Percentiles rank a stretch among this genome's conserved stretches.
Conservation (phyloP, 2,329 filamentous ascomycete genomes). For the Geosmithia putterillii region DNA sequence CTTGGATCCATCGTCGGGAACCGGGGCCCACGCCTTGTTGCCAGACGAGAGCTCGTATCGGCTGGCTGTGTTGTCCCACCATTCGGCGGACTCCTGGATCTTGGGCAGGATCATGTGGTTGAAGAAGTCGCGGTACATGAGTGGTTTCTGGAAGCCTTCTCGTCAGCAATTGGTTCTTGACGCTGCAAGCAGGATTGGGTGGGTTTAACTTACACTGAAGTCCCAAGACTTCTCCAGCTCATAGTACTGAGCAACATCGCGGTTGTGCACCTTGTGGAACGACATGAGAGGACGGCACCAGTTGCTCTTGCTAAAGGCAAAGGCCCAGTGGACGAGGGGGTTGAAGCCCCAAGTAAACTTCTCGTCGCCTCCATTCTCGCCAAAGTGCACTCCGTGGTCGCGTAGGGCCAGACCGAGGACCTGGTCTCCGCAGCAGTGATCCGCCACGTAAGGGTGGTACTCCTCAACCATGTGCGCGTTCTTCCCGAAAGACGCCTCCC, state of each 20-base stretch:
- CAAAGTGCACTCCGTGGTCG: slow-evolving; percentile 9
- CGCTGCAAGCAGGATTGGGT: too few relatives aligned
- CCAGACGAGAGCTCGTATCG: slow-evolving; percentile 9
- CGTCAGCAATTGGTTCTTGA: too few relatives aligned
- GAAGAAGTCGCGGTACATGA: slow-evolving; percentile 12
- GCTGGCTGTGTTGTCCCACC: slow-evolving; percentile 12
- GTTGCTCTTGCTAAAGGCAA: slow-evolving; percentile 9
- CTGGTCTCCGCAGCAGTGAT: slow-evolving; percentile 13
- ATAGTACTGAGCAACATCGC: slow-evolving; percentile 10
- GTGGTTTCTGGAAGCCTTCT: slow-evolving; percentile 8
- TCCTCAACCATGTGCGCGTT: slow-evolving; percentile 8
- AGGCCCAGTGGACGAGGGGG: slow-evolving; percentile 10
- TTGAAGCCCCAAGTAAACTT: slow-evolving; percentile 13
- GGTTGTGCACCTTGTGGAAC: slow-evolving; percentile 12
- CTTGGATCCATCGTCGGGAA: slow-evolving; percentile 4
- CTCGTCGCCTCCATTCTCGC: slow-evolving; percentile 11
- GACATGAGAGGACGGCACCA: slow-evolving; percentile 12
- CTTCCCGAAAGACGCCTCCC: slow-evolving; percentile 10
- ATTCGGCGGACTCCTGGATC: slow-evolving; percentile 7
- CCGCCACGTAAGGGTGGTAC: slow-evolving; percentile 9
- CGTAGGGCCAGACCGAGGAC: slow-evolving; percentile 9
- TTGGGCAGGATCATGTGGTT: slow-evolving; percentile 7
- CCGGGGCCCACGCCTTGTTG: slow-evolving; percentile 7
- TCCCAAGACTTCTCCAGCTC: slow-evolving; percentile 11
- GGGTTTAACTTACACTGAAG: slow-evolving; percentile 7